Evolutionary conservation across 805 yeast genomes (phyloP), one percentile per base, ranked within the genome.

Genomic region (Debaryomyces tyrocola): DNA sequence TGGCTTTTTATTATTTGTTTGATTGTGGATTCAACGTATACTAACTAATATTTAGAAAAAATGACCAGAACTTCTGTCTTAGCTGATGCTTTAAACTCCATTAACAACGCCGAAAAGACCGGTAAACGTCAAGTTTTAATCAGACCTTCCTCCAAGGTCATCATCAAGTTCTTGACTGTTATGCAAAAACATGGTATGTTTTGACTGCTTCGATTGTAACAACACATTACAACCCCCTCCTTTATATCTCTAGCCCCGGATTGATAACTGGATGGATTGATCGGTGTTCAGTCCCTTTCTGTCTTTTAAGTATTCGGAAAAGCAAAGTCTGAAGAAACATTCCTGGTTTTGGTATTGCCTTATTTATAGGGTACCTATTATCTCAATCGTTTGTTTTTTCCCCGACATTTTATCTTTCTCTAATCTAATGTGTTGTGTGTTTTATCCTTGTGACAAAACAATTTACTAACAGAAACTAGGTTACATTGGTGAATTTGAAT

Each of bases 11-110:
- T 17, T 35, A 35, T 35, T 21, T 14, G 33, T 31, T 39, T 44
- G 41, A 40, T 46, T 44, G 20, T 18, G 37, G 36, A 47, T 31
- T 43, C 38, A 33, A 27, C 18, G 20, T 36, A 20, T 48, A 44
- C 45, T 37, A 45, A 58, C 62, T 48, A 50, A 48, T 59, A 1
- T 31, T 36, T 29, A 28, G 39, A 20, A 57, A 79, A 70, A 73
- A 90, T 92, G 98, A 89, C 97, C 75, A 91, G 97, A 83, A 83
- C 97, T 62, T 91, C 98, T 63, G 97, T 88, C 76, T 87, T 91
- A 77, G 97, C 96, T 72, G 98, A 91, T 80, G 97, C 97, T 71
- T 86, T 91, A 69, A 91, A 91, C 80, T 85, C 96, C 68, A 91
- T 91, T 78, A 90, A 90, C 90, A 91, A 91, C 79, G 98, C 98